phyloP scores from a whole-genome alignment of 805 yeast genomes.

The Blastobotrys chiropterorum region DNA sequence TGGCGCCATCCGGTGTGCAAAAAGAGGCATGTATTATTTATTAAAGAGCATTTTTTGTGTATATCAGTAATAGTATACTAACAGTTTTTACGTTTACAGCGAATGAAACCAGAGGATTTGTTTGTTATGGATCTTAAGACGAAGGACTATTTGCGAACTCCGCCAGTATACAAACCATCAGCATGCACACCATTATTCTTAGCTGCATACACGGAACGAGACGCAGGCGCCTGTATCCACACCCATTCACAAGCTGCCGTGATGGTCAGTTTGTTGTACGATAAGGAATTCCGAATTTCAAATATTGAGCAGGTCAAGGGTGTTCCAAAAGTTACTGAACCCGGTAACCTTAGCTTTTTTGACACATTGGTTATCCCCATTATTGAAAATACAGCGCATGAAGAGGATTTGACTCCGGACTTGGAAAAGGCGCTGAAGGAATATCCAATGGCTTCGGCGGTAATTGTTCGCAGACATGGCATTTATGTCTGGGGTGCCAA shows the following conservation, averaged over 20 bases:
- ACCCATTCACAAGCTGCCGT: slow-evolving; percentile 92
- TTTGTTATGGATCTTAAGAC: slow-evolving; percentile 62
- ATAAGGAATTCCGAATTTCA: slow-evolving; percentile 65
- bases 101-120: slow-evolving; percentile 75
- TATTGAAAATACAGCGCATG: slow-evolving; percentile 84
- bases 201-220: slow-evolving; percentile 59
- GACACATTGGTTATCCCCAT: slow-evolving; percentile 83
- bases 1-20: slow-evolving; percentile 96
- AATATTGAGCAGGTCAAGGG: slow-evolving; percentile 93
- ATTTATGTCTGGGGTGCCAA: slow-evolving; percentile 94
- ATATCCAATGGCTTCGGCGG: slow-evolving; percentile 78
- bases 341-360: slow-evolving; percentile 63
- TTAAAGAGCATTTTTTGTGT: not conserved
- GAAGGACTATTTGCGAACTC: slow-evolving; percentile 51
- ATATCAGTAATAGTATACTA: not conserved
- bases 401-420: slow-evolving; percentile 65
- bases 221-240: slow-evolving; percentile 90
- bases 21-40: slow-evolving; percentile 49
- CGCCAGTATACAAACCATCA: slow-evolving; percentile 70
- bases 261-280: slow-evolving; percentile 64
- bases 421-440: slow-evolving; percentile 56
- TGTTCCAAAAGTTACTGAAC: slow-evolving; percentile 58
- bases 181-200: slow-evolving; percentile 89
- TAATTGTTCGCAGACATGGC: slow-evolving; percentile 88
- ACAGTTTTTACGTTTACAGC: slow-evolving; percentile 19